Percentiles rank a stretch among this genome's conserved stretches.
Evolutionary conservation across 176 grass and related monocot genomes (phyloP).

Genomic region (Phyllostachys edulis): DNA sequence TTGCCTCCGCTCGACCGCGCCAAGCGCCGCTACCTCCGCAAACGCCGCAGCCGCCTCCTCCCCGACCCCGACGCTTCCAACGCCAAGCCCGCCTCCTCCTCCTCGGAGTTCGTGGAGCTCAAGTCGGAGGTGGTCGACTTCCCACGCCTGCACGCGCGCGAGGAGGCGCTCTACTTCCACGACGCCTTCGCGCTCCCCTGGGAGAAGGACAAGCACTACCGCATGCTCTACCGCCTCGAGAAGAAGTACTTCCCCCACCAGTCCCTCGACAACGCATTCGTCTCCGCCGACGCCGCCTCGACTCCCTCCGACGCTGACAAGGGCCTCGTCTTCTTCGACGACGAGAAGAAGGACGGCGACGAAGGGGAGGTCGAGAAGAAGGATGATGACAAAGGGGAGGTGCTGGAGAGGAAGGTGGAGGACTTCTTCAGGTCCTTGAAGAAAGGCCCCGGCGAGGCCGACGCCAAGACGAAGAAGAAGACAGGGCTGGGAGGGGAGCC

Average conservation of each 20-base stretch:
- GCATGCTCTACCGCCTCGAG: constrained; percentile 93
- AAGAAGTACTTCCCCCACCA: constrained; percentile 96
- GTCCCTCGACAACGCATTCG: constrained; percentile 89
- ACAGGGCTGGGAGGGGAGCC: background rate
- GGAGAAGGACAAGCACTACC: constrained; percentile 99
- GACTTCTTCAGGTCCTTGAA: constrained; percentile 90
- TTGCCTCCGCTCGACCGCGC: constrained; percentile 41
- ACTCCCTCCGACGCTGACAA: constrained; percentile 40
- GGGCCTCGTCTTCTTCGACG: constrained; percentile 85
- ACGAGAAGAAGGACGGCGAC: constrained; percentile 20
- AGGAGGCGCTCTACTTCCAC: constrained; percentile 96
- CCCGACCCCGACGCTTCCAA: constrained; percentile 36
- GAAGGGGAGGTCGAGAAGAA: constrained; percentile 16
- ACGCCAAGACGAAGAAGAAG: background rate
- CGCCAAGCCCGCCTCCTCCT: constrained; percentile 36
- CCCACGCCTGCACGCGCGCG: constrained; percentile 82
- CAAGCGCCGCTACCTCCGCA: constrained; percentile 53
- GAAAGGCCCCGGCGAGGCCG: constrained; percentile 38
- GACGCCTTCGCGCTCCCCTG: constrained; percentile 89
- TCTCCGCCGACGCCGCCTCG: constrained; percentile 39
- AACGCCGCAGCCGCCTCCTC: constrained; percentile 43
- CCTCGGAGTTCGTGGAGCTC: constrained; percentile 65
- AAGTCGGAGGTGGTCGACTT: constrained; percentile 86
- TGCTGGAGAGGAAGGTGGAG: constrained; percentile 82
- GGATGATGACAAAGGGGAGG: background rate